phyloP scores from a whole-genome alignment of 306 rosid genomes.

The Begonia loranthoides region DNA sequence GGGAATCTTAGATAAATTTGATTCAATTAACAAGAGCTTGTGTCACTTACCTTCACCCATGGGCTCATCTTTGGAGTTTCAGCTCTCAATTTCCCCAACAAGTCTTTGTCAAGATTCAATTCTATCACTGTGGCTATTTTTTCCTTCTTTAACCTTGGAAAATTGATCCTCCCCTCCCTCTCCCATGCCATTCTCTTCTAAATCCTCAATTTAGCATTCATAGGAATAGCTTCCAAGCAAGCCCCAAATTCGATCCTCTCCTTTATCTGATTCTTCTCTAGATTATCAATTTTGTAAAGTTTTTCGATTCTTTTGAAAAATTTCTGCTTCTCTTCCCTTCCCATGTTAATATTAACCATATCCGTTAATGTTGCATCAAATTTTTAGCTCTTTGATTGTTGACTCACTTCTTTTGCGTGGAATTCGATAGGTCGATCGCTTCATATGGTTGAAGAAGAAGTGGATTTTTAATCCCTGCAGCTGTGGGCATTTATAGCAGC shows the following conservation, averaged over 20 bases:
- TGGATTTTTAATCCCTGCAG: slow-evolving; percentile 74
- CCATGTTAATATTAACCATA: slow-evolving; percentile 30
- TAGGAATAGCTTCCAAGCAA: no score
- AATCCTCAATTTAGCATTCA: slow-evolving; percentile 9
- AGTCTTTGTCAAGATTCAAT: slow-evolving; percentile 36
- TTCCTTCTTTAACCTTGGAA: no score
- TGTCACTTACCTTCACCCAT: slow-evolving; percentile 82
- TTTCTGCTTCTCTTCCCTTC: slow-evolving; percentile 32
- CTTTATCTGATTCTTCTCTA: no score
- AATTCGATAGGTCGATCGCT: slow-evolving; percentile 27
- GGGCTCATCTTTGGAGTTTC: slow-evolving; percentile 48
- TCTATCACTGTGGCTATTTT: slow-evolving; percentile 35
- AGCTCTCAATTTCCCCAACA: slow-evolving; percentile 48
- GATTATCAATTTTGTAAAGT: no score
- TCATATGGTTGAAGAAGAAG: slow-evolving; percentile 44
- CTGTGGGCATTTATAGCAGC: slow-evolving; percentile 36
- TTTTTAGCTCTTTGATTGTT: slow-evolving; percentile 7
- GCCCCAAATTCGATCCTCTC: no score
- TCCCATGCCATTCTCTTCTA: slow-evolving; percentile 77
- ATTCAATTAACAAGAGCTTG: slow-evolving; percentile 47
- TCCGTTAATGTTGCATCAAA: slow-evolving; percentile 17
- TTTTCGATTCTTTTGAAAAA: slow-evolving; percentile 36
- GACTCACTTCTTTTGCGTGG: slow-evolving; percentile 11
- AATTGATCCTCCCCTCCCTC: slow-evolving; percentile 49
- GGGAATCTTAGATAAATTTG: slow-evolving; percentile 47